Percentiles rank a stretch among this genome's conserved stretches.
These are phyloP conservation scores for Phytophthora foliorum DNA, from an alignment of 352 stramenopile genomes.

Conservation along the genomic window DNA sequence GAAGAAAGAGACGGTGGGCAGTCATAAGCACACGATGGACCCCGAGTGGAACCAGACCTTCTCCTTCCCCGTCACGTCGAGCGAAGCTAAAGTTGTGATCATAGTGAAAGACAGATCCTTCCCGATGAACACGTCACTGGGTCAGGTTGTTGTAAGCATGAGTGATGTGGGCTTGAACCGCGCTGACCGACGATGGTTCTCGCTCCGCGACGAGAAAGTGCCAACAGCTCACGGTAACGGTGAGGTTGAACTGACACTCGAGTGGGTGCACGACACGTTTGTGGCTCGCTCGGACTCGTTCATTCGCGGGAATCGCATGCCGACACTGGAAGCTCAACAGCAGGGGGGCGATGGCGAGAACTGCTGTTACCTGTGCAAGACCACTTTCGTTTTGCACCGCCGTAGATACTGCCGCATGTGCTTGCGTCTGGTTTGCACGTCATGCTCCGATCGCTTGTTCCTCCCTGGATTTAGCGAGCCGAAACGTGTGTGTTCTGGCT, in stretches of 20 bases:
- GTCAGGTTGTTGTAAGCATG: constrained; percentile 81
- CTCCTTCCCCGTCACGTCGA: constrained; percentile 87
- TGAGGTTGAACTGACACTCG: constrained; percentile 90
- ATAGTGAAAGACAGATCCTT: constrained; percentile 83
- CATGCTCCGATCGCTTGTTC: constrained; percentile 89
- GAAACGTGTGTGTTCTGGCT: constrained; percentile 87
- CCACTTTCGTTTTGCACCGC: constrained; percentile 81
- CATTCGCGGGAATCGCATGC: constrained; percentile 72
- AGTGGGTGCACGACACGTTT: constrained; percentile 92
- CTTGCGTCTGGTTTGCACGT: constrained; percentile 82
- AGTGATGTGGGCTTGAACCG: constrained; percentile 85
- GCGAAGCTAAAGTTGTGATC: constrained; percentile 71
- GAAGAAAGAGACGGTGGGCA: constrained; percentile 90
- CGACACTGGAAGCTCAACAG: constrained; percentile 43
- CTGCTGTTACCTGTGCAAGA: constrained; percentile 86
- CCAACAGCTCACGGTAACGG: constrained; percentile 73
- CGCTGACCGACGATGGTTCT: constrained; percentile 83
- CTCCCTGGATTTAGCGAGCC: constrained; percentile 89
- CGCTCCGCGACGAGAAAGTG: constrained; percentile 78
- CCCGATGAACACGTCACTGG: constrained; percentile 79
- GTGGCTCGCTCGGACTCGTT: constrained; percentile 90
- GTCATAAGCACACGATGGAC: constrained; percentile 91
- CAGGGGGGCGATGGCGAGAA: constrained; percentile 51
- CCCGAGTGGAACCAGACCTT: constrained; percentile 93
- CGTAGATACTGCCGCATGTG: constrained; percentile 90